Conservation (phyloP, 2,329 filamentous ascomycete genomes). For the Alternaria longipes region DNA sequence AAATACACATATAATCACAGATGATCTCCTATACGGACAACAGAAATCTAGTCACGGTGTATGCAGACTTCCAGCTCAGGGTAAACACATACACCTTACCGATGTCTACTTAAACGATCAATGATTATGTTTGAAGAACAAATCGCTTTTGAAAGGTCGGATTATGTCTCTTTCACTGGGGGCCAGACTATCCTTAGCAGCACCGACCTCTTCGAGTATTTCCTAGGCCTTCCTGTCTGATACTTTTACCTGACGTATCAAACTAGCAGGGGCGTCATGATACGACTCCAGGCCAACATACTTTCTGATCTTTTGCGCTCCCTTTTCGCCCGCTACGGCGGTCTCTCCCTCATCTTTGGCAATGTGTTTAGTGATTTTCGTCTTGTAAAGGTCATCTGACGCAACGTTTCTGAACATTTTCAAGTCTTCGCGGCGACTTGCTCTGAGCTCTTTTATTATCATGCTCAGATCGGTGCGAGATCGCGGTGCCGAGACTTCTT, state of each 20-base stretch:
- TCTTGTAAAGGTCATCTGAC: neutral
- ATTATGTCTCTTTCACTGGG: neutral
- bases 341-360: constrained; percentile 7
- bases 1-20: neutral
- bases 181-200: neutral
- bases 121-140: neutral
- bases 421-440: neutral
- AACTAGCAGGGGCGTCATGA: neutral
- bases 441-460: constrained; percentile 18
- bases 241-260: neutral
- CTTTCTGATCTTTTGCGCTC: constrained; percentile 9
- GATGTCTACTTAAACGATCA: neutral
- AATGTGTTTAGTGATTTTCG: constrained; percentile 16
- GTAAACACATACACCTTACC: neutral
- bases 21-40: neutral
- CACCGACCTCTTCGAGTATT: neutral
- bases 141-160: too few species aligned
- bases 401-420: constrained; percentile 12
- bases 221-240: neutral
- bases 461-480: constrained; percentile 1
- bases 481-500: neutral
- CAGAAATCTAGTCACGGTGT: neutral
- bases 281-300: constrained; percentile 17
- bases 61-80: neutral
- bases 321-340: neutral